Evolutionary conservation across 2,329 filamentous ascomycete genomes (phyloP).

Genomic region (Apiospora saccharicola): DNA sequence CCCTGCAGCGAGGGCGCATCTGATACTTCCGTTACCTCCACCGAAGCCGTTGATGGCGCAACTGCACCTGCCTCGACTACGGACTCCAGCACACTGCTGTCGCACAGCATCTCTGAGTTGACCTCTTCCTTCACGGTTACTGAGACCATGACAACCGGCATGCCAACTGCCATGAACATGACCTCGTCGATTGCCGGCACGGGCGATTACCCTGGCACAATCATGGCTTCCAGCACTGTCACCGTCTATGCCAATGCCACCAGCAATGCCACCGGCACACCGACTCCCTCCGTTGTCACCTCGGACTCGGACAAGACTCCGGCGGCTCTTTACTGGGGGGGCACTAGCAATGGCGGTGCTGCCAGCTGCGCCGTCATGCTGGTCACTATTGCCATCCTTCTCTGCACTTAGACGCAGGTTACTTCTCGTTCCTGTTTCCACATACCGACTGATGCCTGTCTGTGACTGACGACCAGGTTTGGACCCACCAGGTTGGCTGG

Average conservation of each 20-base stretch:
- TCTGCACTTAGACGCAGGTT: not conserved
- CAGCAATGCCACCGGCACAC: not conserved
- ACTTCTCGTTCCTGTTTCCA: not conserved
- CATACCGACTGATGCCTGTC: not conserved
- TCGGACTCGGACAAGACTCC: slow-evolving; percentile 27
- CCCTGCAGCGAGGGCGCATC: not conserved
- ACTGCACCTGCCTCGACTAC: not conserved
- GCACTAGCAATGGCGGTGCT: slow-evolving; percentile 23
- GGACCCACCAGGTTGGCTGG: not conserved
- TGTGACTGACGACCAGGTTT: not conserved
- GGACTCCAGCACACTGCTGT: not conserved
- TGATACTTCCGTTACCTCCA: slow-evolving; percentile 1
- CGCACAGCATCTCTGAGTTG: slow-evolving; percentile 11
- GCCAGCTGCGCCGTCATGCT: slow-evolving; percentile 27
- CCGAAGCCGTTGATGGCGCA: slow-evolving; percentile 1
- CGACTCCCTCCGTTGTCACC: slow-evolving; percentile 16
- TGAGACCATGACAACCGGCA: not conserved
- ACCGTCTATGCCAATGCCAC: slow-evolving; percentile 21
- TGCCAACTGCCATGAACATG: slow-evolving; percentile 18
- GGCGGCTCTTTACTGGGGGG: slow-evolving; percentile 25
- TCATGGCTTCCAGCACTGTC: slow-evolving; percentile 15
- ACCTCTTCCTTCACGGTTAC: slow-evolving; percentile 8
- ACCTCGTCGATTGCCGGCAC: slow-evolving; percentile 8
- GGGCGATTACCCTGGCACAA: slow-evolving; percentile 18
- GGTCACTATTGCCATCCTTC: slow-evolving; percentile 7